These are phyloP conservation scores for Magnolia officinalis DNA, from an alignment of 164 flowering plant species.

Conservation along the genomic window DNA sequence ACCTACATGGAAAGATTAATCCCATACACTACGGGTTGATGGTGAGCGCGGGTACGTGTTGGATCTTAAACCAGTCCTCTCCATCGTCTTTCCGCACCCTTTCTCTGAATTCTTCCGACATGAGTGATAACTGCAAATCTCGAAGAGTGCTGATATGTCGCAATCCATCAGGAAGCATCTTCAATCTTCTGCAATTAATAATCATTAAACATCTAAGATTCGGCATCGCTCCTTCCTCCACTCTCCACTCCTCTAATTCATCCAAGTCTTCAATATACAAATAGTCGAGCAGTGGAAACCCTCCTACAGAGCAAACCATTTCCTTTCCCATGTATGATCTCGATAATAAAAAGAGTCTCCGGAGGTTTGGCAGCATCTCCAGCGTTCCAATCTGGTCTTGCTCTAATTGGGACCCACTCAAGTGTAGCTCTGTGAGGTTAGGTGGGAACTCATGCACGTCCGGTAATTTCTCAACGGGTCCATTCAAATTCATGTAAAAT, in stretches of 20 bases:
- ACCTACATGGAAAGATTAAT: no score
- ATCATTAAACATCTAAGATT: background rate
- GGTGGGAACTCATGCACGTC: background rate
- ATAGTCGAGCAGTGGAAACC: background rate
- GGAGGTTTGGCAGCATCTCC: background rate
- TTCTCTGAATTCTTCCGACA: background rate
- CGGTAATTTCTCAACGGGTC: background rate
- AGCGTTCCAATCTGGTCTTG: background rate
- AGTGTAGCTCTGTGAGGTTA: background rate
- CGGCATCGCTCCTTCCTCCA: background rate
- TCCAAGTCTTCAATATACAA: background rate
- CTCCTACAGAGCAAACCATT: background rate
- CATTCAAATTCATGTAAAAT: fast-evolving
- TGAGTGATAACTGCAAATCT: background rate
- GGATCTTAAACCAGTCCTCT: background rate
- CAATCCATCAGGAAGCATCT: conserved; percentile 29
- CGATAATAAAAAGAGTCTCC: background rate
- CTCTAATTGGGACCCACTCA: background rate
- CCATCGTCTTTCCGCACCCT: background rate
- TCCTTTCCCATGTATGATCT: conserved; percentile 19
- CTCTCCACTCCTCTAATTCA: conserved; percentile 1
- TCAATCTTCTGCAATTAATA: conserved; percentile 10
- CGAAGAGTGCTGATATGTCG: conserved; percentile 18
- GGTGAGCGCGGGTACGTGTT: background rate
- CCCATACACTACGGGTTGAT: background rate